Evolutionary conservation across 371 early-diverging fungal species (phyloP), one percentile per base, ranked within the genome.

Genomic region (Mucor irregularis): DNA sequence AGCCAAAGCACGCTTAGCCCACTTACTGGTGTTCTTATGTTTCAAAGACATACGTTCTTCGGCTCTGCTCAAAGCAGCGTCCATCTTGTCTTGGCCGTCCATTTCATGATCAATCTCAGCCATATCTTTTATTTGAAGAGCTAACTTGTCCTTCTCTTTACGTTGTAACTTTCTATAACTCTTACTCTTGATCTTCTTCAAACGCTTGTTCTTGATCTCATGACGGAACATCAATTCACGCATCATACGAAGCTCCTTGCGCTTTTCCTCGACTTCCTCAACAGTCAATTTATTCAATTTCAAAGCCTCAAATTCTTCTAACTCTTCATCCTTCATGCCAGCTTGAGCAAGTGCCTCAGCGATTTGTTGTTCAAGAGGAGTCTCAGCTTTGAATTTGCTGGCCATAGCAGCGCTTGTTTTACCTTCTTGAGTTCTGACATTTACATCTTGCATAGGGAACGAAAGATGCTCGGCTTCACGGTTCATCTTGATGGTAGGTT

Each of bases 111-210:
- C 93, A 30, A 89, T 66, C 39, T 88, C 80, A n/a, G 54, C 60
- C 61, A 90, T 71, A 58, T 83, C 76, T 8, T 58, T 33, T 1
- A 60, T 40, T 46, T 72, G 68, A 25, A 53, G 47, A 51, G 88
- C 85, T 40, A 78, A 26, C 34, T 68, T 63, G 61, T 67, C 61
- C 58, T 78, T 81, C 59, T 91, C 92, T 66, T 90, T 88, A 56
- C 87, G 88, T 57, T 81, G 76, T 28, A 98, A 83, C 61, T 91
- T 88, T 44, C 91, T 87, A 66, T 92, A 98, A 10, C 91, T 77
- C 73, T 96, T 97, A 76, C 90, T 90, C 79, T 98, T 98, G 76
- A 98, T 97, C 80, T 98, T 98, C 49, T 95, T 89, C 30, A 91
- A 76, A 51, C 94, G 86, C 71, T 93, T 96, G 47, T 88, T 87